Evolutionary conservation across 169 alveolate genomes (phyloP), one percentile per base, ranked within the genome.

Genomic region (Cryptosporidium tyzzeri): DNA sequence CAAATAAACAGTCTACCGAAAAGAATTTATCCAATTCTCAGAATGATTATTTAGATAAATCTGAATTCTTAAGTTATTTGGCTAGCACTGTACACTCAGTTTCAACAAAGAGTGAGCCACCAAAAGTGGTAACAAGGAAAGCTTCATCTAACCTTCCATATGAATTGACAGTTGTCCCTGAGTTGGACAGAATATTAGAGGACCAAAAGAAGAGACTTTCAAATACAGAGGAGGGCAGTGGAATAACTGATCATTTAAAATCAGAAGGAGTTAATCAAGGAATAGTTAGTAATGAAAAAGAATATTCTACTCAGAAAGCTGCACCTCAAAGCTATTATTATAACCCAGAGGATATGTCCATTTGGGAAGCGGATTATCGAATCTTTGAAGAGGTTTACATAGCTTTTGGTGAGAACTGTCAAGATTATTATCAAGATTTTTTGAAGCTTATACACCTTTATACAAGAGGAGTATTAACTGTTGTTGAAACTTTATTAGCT

Each of bases 291-390:
- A 69, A 41, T 29, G 86, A 55, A 18, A 71, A 69, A 12, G 86
- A 37, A 10, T 58, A 73, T 59, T 73, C 70, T 53, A 21, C 55
- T 48, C 85, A 55, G 58, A 73, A 69, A 29, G 50, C 44, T 23
- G 35, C 71, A 3, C 44, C 18, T 53, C 86, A 73, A 10, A 29
- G 70, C 33, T 80, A 80, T 33, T 80, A 80, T 48, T 80, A 80
- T 80, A 80, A 48, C 53, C 89, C 73, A 62, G 89, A 80, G 14
- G 89, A 80, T 37, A 21, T 80, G 35, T 80, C 89, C 8, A 80
- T 80, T 18, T 80, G 89, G 89, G 89, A 80, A 65, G 73, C 89
- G 3, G 89, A 80, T 65, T 80, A 80, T 59, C 35, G 89, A n/a
- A 80, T 80, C 12, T 80, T 80, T 62, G 89, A 80, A 37, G 89